These are phyloP conservation scores for Penicillium griseofulvum DNA, from an alignment of 2,329 filamentous ascomycete species.

Conservation along the genomic window DNA sequence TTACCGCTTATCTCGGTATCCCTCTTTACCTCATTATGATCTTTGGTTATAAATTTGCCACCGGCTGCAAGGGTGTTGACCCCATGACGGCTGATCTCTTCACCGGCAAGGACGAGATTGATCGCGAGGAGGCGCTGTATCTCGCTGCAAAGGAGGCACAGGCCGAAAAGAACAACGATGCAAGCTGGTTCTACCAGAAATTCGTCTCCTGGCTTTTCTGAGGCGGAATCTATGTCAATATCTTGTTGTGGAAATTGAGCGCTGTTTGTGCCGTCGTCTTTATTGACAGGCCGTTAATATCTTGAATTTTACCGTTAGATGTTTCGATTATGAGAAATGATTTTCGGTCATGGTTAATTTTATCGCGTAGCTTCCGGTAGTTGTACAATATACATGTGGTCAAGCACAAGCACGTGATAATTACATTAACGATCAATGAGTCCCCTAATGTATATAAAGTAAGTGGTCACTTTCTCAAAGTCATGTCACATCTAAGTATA, in stretches of 20 bases:
- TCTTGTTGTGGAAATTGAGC: not conserved
- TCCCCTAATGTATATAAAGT: too few relatives aligned
- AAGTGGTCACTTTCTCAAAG: not conserved
- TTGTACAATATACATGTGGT: too few relatives aligned
- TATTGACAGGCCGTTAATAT: not conserved
- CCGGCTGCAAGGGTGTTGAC: conserved; percentile 54
- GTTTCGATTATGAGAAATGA: not conserved
- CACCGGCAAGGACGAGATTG: conserved; percentile 70
- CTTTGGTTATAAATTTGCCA: conserved; percentile 63
- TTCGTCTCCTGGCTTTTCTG: conserved; percentile 63
- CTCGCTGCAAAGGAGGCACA: conserved; percentile 54
- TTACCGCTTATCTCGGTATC: conserved; percentile 75
- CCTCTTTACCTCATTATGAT: conserved; percentile 70
- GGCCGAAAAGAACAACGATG: conserved; percentile 35
- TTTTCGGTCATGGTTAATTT: not conserved
- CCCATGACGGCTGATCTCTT: conserved; percentile 66
- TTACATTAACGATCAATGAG: too few relatives aligned
- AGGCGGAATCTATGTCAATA: not conserved
- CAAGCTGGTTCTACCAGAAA: conserved; percentile 56
- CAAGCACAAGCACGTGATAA: too few relatives aligned
- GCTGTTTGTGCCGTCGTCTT: not conserved
- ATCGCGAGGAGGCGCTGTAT: conserved; percentile 70
- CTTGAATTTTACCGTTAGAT: not conserved
- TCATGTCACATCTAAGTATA: not conserved
- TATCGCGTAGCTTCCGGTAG: not conserved